Evolutionary conservation across 2,329 filamentous ascomycete genomes (phyloP), one percentile per base, ranked within the genome.

Genomic region (Diaporthe aspalathi): DNA sequence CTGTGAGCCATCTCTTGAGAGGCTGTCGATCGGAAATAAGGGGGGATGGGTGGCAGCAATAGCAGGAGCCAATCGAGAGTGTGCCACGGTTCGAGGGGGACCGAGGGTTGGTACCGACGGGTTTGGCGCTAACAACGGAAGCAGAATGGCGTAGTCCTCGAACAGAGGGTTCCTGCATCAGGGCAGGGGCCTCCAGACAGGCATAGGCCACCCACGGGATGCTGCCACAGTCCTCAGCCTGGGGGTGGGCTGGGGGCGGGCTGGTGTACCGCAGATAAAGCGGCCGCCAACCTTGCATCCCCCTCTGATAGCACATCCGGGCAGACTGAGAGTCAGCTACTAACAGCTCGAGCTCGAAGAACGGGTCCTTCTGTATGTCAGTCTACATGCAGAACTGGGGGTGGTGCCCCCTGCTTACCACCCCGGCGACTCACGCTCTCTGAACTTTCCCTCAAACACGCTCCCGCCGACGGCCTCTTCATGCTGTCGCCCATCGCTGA

Each of bases 151-250:
- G 67, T 68, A n/a, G 65, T 72, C 71, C 65, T 68, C 35, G 38
- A 45, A 38, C 47, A 38, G 40, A 72, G 43, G 62, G 72, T 73
- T 73, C 72, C 70, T 73, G 72, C 72, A 35, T 68, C 32, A 60
- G 50, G n/a, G 24, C 52, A 68, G 67, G 67, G 53, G 43, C 32
- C 60, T 50, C 24, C 43, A 32, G 60, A 65, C 60, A 65, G 45
- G 60, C 60, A 65, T 65, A 50, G 29, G 60, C 45, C 60, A 50
- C 29, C 60, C 4, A 20, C 45, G 45, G 60, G 29, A 50, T 50
- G 45, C 8, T 67, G 52, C 66, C 66, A 57, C n/a, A 57, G 52
- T 47, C 50, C 53, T 68, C 66, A 68, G 66, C 66, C 52, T 40
- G 38, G 12, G 47, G 24, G 8, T 35, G 3, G 32, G 5, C 27